These are phyloP conservation scores for Smittium culicis DNA, from an alignment of 371 early-diverging fungal genomes.

Conservation along the genomic window DNA sequence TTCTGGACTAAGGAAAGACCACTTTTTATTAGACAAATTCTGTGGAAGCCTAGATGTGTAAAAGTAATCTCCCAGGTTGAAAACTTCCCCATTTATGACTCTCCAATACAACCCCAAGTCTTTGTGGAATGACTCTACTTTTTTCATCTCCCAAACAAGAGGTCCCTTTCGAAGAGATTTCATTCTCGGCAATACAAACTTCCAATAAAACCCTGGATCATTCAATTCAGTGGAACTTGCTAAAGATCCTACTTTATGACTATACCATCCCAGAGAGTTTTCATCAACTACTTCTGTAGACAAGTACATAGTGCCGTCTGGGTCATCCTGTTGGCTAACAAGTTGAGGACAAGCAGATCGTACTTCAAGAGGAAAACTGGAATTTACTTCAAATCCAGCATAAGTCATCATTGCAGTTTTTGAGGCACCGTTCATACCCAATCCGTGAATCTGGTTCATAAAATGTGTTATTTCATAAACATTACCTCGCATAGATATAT, in stretches of 20 bases:
- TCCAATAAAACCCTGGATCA: conserved; percentile 40
- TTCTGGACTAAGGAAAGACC: conserved; percentile 34
- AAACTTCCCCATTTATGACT: conserved; percentile 54
- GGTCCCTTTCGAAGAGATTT: conserved; percentile 43
- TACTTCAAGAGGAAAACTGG: conserved; percentile 57
- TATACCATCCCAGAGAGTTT: conserved; percentile 28
- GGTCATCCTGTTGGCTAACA: conserved; percentile 17
- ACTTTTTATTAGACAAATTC: conserved; percentile 48
- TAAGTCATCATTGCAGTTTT: conserved; percentile 33
- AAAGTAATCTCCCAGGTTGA: conserved; percentile 61
- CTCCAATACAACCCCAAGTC: conserved; percentile 41
- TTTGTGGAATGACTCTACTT: conserved; percentile 50
- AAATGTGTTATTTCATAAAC: conserved; percentile 51
- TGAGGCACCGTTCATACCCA: conserved; percentile 28
- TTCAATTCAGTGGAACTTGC: conserved; percentile 39
- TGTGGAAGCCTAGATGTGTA: conserved; percentile 36
- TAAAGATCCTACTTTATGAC: conserved; percentile 41
- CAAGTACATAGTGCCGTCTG: conserved; percentile 34
- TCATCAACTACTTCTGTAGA: conserved; percentile 21
- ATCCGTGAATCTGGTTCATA: conserved; percentile 39
- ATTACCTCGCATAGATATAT: conserved; percentile 55
- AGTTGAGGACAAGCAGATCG: conserved; percentile 37
- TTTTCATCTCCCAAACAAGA: conserved; percentile 82
- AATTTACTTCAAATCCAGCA: conserved; percentile 49
- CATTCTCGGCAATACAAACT: conserved; percentile 48